phyloP scores from a whole-genome alignment of 2,329 filamentous ascomycete species.

The Beauveria sp. region DNA sequence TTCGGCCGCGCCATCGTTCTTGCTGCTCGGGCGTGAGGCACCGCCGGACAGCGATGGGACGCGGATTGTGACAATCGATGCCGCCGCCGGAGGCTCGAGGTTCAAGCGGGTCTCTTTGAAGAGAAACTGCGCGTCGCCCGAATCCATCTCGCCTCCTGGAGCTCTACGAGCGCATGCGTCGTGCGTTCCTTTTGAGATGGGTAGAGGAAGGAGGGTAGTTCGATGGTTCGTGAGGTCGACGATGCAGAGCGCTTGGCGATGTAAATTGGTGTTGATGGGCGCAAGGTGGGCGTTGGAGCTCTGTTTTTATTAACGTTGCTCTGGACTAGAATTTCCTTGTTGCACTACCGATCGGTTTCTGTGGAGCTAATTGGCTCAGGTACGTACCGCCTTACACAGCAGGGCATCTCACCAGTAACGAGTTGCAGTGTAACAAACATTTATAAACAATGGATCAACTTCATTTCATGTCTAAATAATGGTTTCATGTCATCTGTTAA shows the following conservation, averaged over 20 bases:
- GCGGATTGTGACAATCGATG: constrained; percentile 63
- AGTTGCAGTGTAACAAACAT: too few species aligned
- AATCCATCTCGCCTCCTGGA: constrained; percentile 58
- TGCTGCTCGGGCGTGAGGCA: constrained; percentile 32
- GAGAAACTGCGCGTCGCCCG: constrained; percentile 54
- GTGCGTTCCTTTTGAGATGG: neutral
- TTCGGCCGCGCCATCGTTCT: constrained; percentile 35
- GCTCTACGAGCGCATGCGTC: constrained; percentile 3
- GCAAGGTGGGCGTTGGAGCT: neutral
- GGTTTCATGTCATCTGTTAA: too few species aligned
- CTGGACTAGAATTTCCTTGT: too few species aligned
- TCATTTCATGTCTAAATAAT: too few species aligned
- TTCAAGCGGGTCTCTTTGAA: constrained; percentile 85
- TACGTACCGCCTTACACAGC: neutral
- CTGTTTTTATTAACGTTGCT: neutral
- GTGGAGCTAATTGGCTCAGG: neutral
- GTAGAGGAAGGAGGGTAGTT: neutral
- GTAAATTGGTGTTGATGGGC: neutral
- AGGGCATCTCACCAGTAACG: too few species aligned
- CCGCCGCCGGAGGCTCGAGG: constrained; percentile 63
- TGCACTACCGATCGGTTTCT: too few species aligned
- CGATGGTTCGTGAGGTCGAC: constrained; percentile 12
- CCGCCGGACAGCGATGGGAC: constrained; percentile 47
- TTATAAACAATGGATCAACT: too few species aligned
- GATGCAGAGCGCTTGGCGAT: constrained; percentile 12